Evolutionary conservation across 768 basidiomycete genomes (phyloP).

Genomic region (Gyrodon lividus): DNA sequence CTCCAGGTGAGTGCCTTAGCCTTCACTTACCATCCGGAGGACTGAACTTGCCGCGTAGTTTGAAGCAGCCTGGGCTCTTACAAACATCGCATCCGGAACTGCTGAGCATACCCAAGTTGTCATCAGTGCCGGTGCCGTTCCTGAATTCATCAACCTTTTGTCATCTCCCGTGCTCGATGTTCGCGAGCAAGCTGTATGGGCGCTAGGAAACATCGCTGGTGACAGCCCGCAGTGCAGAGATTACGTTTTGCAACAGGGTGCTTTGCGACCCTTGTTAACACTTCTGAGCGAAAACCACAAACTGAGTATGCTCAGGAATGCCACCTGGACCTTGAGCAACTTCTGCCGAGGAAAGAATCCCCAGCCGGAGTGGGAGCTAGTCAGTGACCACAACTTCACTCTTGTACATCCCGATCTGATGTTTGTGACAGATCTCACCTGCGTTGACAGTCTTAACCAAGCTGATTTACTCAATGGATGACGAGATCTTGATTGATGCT

Average conservation of each 20-base stretch:
- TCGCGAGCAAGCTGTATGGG: constrained; percentile 99
- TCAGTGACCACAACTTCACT: constrained; percentile 38
- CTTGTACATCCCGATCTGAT: constrained; percentile 12
- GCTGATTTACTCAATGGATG: constrained; percentile 97
- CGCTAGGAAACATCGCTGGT: constrained; percentile 97
- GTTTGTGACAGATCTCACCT: constrained; percentile 79
- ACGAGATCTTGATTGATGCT: constrained; percentile 98
- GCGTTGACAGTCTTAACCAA: constrained; percentile 97
- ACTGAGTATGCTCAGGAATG: constrained; percentile 96
- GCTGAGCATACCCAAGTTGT: constrained; percentile 98
- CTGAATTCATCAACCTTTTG: constrained; percentile 94
- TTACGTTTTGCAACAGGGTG: constrained; percentile 92
- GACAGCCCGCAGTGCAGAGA: constrained; percentile 98
- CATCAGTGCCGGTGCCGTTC: constrained; percentile 91
- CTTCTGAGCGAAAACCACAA: constrained; percentile 96
- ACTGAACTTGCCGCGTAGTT: constrained; percentile 51
- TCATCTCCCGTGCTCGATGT: constrained; percentile 96
- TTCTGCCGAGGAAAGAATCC: constrained; percentile 98
- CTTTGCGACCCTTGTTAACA: constrained; percentile 86
- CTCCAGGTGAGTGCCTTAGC: constrained; percentile 58
- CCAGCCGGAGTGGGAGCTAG: constrained; percentile 97
- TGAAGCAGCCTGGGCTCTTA: constrained; percentile 97
- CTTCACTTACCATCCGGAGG: constrained; percentile 5
- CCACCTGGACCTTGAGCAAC: constrained; percentile 99
- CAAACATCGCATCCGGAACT: constrained; percentile 97